These are phyloP conservation scores for Calonectria pseudoreteaudii DNA, from an alignment of 2,329 filamentous ascomycete species.

Conservation along the genomic window DNA sequence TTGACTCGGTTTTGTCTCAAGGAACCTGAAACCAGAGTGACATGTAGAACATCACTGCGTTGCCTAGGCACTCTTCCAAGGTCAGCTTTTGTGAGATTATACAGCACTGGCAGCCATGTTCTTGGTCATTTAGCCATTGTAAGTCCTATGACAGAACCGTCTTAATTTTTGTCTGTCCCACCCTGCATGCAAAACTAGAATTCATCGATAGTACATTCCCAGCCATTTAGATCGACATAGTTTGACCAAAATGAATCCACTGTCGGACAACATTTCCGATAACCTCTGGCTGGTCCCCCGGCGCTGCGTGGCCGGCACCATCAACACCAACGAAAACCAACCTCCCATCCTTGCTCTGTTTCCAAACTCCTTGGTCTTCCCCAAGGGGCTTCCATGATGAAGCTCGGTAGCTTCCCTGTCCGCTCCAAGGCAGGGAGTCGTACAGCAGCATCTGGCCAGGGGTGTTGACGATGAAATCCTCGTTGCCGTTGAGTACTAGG, in stretches of 20 bases:
- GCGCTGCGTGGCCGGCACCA: not conserved
- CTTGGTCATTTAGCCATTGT: not conserved
- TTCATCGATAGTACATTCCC: not conserved
- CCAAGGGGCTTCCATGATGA: not conserved
- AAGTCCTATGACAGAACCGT: too few species aligned
- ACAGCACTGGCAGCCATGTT: not conserved
- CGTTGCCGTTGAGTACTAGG: not conserved
- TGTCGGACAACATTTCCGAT: not conserved
- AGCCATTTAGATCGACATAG: not conserved
- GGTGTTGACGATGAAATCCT: not conserved
- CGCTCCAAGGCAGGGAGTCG: not conserved
- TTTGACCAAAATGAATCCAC: not conserved
- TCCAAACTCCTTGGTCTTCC: not conserved
- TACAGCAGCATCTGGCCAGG: not conserved
- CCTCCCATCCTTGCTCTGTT: not conserved
- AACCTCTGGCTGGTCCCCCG: not conserved
- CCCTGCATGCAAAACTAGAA: not conserved
- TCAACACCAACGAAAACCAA: not conserved
- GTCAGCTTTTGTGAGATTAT: not conserved
- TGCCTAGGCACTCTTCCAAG: too few species aligned
- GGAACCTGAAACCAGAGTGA: too few species aligned
- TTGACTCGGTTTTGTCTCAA: not conserved
- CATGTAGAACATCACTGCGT: too few species aligned
- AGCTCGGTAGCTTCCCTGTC: not conserved
- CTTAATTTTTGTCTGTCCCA: too few species aligned